Evolutionary conservation across 352 stramenopile species (phyloP).

Genomic region (Elongisporangium prolatum): DNA sequence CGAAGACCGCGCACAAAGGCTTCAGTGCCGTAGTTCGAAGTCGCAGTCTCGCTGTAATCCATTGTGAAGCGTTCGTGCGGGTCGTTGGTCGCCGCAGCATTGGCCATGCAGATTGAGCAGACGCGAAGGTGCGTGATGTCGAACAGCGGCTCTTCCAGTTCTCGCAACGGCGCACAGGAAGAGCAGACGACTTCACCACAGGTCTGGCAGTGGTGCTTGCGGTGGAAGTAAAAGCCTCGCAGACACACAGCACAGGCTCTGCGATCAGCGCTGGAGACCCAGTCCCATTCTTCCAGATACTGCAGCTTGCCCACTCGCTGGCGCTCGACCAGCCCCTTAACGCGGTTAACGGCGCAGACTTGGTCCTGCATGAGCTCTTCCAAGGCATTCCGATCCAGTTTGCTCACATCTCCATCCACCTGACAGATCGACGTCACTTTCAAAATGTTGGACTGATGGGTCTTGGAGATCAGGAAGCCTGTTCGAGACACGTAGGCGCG

Average conservation of each 20-base stretch:
- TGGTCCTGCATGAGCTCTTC: slow-evolving; percentile 70
- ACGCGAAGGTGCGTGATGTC: slow-evolving; percentile 63
- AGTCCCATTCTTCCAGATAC: slow-evolving; percentile 79
- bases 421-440: slow-evolving; percentile 71
- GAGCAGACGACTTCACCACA: slow-evolving; percentile 80
- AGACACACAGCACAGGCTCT: slow-evolving; percentile 80
- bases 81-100: slow-evolving; percentile 24
- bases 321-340: slow-evolving; percentile 62
- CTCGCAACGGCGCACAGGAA: slow-evolving; percentile 59
- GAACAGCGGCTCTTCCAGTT: slow-evolving; percentile 65
- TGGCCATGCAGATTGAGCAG: slow-evolving; percentile 61
- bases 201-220: slow-evolving; percentile 70
- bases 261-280: slow-evolving; percentile 59
- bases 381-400: slow-evolving; percentile 25
- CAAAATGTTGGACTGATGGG: slow-evolving; percentile 68
- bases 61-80: slow-evolving; percentile 8
- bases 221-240: slow-evolving; percentile 72
- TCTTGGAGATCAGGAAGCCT: slow-evolving; percentile 69
- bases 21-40: slow-evolving; percentile 45
- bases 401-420: slow-evolving; percentile 46
- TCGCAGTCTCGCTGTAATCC: slow-evolving; percentile 21
- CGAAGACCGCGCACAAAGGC: slow-evolving; percentile 33
- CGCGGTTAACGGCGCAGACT: slow-evolving; percentile 44
- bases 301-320: slow-evolving; percentile 71
- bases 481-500: slow-evolving; percentile 52